Percentiles rank a stretch among this genome's conserved stretches.
Conservation (phyloP, 2,329 filamentous ascomycete genomes). For the Botrytis paeoniae region DNA sequence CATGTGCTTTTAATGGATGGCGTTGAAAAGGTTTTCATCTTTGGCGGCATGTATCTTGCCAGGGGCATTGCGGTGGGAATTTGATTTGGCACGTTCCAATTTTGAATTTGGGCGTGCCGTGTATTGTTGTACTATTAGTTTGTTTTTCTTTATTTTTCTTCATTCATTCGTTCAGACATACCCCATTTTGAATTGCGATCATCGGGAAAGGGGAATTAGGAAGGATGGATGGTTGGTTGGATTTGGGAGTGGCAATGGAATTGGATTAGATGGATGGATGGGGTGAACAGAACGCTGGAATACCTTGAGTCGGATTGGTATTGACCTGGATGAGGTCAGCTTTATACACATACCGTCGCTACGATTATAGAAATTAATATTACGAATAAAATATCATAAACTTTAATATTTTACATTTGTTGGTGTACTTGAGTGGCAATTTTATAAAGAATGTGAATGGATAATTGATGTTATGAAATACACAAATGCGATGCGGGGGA, state of each 20-base stretch:
- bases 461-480: background rate
- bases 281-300: background rate
- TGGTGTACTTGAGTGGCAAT: background rate
- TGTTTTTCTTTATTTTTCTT: background rate
- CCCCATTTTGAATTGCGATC: slow-evolving; percentile 6
- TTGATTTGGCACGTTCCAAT: background rate
- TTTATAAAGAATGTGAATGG: background rate
- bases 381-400: background rate
- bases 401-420: background rate
- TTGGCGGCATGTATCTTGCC: slow-evolving; percentile 1
- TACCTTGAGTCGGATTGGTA: background rate
- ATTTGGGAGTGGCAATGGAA: background rate
- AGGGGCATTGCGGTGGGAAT: slow-evolving; percentile 5
- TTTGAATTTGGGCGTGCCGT: background rate
- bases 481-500: background rate
- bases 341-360: slow-evolving; percentile 11
- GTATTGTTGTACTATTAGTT: slow-evolving; percentile 16
- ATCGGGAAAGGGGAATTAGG: background rate
- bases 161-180: slow-evolving; percentile 10
- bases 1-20: slow-evolving; percentile 13
- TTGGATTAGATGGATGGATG: slow-evolving; percentile 7
- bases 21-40: slow-evolving; percentile 17
- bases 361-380: slow-evolving; percentile 9
- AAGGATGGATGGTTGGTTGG: background rate
- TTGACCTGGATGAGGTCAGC: background rate